A percentile compares a stretch with the other conserved stretches of the same genome.
Evolutionary conservation across 116 monocot species (phyloP).

Genomic region (Cymodocea nodosa): DNA sequence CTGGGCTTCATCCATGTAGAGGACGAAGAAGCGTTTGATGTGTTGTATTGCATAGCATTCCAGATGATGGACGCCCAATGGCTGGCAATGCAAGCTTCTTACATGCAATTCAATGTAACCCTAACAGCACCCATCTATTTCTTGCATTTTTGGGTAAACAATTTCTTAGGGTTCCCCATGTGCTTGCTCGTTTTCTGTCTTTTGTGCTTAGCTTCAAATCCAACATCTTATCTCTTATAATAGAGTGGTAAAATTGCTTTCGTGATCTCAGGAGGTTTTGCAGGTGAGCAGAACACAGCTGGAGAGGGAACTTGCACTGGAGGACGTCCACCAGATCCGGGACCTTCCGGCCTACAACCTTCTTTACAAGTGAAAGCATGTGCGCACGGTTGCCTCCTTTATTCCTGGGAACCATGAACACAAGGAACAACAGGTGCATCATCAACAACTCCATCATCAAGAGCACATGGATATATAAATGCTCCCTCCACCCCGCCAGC

Average conservation of each 20-base stretch:
- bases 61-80: slow-evolving; percentile 93
- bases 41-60: slow-evolving; percentile 85
- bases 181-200: not conserved
- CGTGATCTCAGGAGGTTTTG: slow-evolving; percentile 47
- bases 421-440: too few species aligned
- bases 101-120: slow-evolving; percentile 80
- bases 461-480: too few species aligned
- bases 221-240: not conserved
- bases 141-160: too few species aligned
- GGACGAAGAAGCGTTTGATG: slow-evolving; percentile 82
- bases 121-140: too few species aligned
- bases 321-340: slow-evolving; percentile 55
- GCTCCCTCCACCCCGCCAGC: too few species aligned
- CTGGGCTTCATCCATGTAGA: slow-evolving; percentile 17
- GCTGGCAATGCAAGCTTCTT: slow-evolving; percentile 83
- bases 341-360: slow-evolving; percentile 83
- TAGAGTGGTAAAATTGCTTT: not conserved
- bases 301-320: slow-evolving; percentile 71
- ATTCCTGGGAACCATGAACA: too few species aligned
- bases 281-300: slow-evolving; percentile 59
- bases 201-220: not conserved
- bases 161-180: not conserved
- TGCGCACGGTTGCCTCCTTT: too few species aligned
- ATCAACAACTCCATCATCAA: too few species aligned
- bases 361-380: slow-evolving; percentile 40